Percentiles rank a stretch among this genome's conserved stretches.
Evolutionary conservation across 768 basidiomycete genomes (phyloP).

Genomic region (Boletellus ananas): DNA sequence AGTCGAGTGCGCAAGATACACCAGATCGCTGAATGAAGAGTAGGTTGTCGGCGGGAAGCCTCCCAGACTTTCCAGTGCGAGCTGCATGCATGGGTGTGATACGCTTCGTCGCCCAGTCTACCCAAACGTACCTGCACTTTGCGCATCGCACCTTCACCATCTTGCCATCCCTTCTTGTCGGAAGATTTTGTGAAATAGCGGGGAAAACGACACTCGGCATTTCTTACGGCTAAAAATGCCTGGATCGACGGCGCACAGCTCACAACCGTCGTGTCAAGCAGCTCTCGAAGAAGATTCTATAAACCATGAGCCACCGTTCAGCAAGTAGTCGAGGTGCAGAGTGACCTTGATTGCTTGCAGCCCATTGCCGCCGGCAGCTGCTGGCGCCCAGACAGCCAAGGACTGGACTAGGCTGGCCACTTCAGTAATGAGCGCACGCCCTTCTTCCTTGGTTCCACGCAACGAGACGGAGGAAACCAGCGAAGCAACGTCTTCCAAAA

Average conservation of each 20-base stretch:
- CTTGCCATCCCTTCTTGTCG: conserved; percentile 35
- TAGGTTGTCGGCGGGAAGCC: background rate
- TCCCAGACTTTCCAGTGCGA: conserved; percentile 36
- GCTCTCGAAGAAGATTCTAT: conserved; percentile 27
- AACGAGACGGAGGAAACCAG: conserved; percentile 18
- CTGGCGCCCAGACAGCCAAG: conserved; percentile 16
- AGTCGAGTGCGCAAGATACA: conserved; percentile 24
- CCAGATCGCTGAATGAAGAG: conserved; percentile 27
- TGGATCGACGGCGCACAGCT: conserved; percentile 38
- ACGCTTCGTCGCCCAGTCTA: background rate
- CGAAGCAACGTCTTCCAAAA: conserved; percentile 12
- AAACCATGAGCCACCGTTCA: background rate
- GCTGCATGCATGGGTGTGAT: conserved; percentile 15
- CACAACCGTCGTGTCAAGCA: conserved; percentile 37
- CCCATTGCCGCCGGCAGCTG: background rate
- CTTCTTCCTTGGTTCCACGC: conserved; percentile 8
- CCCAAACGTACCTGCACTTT: conserved; percentile 38
- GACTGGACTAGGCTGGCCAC: conserved; percentile 14
- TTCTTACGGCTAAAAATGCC: conserved; percentile 43
- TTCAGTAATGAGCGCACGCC: conserved; percentile 20
- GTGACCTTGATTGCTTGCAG: conserved; percentile 20
- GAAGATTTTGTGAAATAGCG: conserved; percentile 38
- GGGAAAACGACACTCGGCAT: conserved; percentile 44
- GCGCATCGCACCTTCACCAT: conserved; percentile 36
- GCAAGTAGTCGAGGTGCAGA: background rate